phyloP scores from a whole-genome alignment of 441 rosid species.

The Aleurites moluccanus region DNA sequence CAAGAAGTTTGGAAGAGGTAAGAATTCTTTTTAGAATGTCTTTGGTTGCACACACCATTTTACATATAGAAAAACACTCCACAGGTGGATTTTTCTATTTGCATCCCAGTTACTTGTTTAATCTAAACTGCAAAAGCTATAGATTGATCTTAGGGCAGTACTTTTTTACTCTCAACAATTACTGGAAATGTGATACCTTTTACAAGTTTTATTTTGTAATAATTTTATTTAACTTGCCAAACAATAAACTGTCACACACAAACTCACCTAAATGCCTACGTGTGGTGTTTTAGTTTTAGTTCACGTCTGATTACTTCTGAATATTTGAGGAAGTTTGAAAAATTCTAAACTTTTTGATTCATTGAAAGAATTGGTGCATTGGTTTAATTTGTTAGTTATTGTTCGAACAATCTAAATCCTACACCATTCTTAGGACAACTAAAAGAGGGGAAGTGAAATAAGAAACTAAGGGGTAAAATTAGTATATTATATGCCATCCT shows the following conservation, averaged over 20 bases:
- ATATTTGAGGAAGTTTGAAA: not conserved
- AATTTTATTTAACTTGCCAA: not conserved
- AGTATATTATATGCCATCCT: not conserved
- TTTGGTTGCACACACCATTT: not conserved
- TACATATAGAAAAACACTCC: too few relatives aligned
- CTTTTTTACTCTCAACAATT: not conserved
- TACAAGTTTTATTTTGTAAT: not conserved
- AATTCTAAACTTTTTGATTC: not conserved
- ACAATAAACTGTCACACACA: not conserved
- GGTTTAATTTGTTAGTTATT: not conserved
- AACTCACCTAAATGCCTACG: not conserved
- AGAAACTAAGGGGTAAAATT: not conserved
- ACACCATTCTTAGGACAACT: not conserved
- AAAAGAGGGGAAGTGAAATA: conserved; percentile 1
- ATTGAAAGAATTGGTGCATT: not conserved
- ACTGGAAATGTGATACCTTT: not conserved
- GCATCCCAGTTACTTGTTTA: not conserved
- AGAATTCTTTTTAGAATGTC: conserved; percentile 13
- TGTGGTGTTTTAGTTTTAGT: not conserved
- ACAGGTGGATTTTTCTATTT: not conserved
- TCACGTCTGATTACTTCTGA: not conserved
- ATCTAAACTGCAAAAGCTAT: not conserved
- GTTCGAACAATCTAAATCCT: not conserved
- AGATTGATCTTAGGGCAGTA: not conserved
- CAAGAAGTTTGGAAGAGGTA: conserved; percentile 67